Percentiles rank a stretch among this genome's conserved stretches.
Conservation (phyloP, 441 rosid genomes). For the Omphalea diandra region DNA sequence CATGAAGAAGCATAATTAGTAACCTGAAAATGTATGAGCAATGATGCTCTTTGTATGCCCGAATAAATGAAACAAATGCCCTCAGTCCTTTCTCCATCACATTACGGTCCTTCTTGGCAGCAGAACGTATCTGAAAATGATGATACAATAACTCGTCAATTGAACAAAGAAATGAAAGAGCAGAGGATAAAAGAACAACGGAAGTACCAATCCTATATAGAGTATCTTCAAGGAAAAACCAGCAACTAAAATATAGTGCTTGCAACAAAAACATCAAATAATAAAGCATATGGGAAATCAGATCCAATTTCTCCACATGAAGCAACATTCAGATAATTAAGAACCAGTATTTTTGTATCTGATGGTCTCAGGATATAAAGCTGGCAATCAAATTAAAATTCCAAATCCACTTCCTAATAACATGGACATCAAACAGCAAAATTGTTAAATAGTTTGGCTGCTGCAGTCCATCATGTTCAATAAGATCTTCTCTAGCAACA, state of each 20-base stretch:
- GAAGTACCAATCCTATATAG: neutral
- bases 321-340: constrained; percentile 2
- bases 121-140: constrained; percentile 59
- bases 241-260: neutral
- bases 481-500: neutral
- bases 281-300: neutral
- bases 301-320: neutral
- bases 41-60: constrained; percentile 86
- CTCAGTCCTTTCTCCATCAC: constrained; percentile 86
- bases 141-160: constrained; percentile 4
- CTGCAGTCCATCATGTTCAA: neutral
- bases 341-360: neutral
- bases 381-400: constrained; percentile 1
- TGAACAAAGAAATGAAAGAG: constrained; percentile 4
- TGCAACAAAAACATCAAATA: neutral
- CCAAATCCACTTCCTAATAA: neutral
- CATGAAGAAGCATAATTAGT: constrained; percentile 4
- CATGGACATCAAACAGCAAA: neutral
- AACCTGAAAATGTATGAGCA: constrained; percentile 79
- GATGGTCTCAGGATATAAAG: neutral
- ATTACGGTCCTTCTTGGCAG: constrained; percentile 76
- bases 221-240: constrained; percentile 4
- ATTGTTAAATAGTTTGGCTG: neutral
- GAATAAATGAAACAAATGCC: constrained; percentile 84
- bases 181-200: neutral